Percentiles rank a stretch among this genome's conserved stretches.
phyloP scores from a whole-genome alignment of 2,329 filamentous ascomycete genomes.

The Albifimbria verrucaria region DNA sequence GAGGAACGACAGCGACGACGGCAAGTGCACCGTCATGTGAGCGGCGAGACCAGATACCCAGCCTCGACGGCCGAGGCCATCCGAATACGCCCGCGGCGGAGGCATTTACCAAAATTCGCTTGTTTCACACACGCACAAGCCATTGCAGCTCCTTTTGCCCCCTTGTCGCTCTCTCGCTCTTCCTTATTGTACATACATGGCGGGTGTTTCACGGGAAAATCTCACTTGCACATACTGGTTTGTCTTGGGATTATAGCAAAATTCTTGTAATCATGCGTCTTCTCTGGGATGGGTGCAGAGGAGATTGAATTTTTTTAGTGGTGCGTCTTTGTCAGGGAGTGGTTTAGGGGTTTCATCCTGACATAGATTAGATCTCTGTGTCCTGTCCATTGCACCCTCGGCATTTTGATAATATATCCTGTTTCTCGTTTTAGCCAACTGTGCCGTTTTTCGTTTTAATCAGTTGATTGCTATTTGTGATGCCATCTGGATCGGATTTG shows the following conservation, averaged over 20 bases:
- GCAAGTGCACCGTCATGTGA: slow-evolving; percentile 61
- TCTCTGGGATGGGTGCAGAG: background rate
- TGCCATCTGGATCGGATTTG: too few species aligned
- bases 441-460: too few species aligned
- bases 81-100: background rate
- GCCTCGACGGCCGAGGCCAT: slow-evolving; percentile 1
- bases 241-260: background rate
- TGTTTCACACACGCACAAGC: too few species aligned
- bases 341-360: background rate
- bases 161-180: background rate
- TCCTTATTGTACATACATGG: background rate
- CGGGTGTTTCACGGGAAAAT: background rate
- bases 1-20: slow-evolving; percentile 61
- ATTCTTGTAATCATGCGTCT: background rate
- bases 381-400: background rate
- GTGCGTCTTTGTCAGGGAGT: background rate
- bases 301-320: background rate
- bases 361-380: background rate
- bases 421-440: background rate
- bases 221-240: background rate
- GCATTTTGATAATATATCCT: background rate
- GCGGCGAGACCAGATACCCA: background rate
- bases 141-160: background rate
- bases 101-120: too few species aligned
- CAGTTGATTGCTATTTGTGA: too few species aligned